Evolutionary conservation across 2,329 filamentous ascomycete genomes (phyloP).

Genomic region (Fusarium nygamai): DNA sequence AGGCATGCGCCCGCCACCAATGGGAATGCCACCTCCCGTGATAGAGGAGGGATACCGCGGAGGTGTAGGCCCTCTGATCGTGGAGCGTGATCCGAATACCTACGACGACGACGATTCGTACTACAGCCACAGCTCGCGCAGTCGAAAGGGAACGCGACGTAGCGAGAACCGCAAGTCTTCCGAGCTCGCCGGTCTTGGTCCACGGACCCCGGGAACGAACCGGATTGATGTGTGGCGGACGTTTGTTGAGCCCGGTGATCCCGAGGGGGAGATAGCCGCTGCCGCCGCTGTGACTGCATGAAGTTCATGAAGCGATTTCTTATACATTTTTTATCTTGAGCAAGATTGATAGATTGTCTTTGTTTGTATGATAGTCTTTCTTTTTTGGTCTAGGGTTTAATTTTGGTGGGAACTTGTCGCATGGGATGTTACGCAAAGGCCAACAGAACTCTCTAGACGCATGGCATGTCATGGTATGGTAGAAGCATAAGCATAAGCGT

Average conservation of each 20-base stretch:
- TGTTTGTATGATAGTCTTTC: conserved; percentile 18
- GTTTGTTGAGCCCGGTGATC: conserved; percentile 57
- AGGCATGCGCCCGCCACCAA: conserved; percentile 45
- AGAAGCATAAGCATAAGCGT: conserved; percentile 15
- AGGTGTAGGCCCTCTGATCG: conserved; percentile 32
- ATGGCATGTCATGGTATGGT: conserved; percentile 17
- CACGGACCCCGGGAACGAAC: conserved; percentile 56
- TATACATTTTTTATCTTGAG: conserved; percentile 5
- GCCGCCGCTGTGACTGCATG: conserved; percentile 12
- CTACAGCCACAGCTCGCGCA: conserved; percentile 43
- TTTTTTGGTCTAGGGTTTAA: conserved; percentile 7
- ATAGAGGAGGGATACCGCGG: conserved; percentile 29
- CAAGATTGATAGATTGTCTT: conserved; percentile 12
- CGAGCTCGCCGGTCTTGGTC: conserved; percentile 59
- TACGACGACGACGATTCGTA: conserved; percentile 48
- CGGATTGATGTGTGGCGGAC: conserved; percentile 61
- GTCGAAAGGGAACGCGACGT: conserved; percentile 42
- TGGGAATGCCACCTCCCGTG: conserved; percentile 47
- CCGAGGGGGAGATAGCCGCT: conserved; percentile 47
- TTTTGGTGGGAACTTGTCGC: conserved; percentile 6
- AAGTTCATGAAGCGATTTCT: not conserved
- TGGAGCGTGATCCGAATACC: conserved; percentile 40
- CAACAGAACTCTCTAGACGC: conserved; percentile 32
- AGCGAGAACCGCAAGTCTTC: conserved; percentile 52
- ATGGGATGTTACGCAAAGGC: conserved; percentile 20